phyloP scores from a whole-genome alignment of 1,139 yeast species.

The Saccharomyces pastorianus region DNA sequence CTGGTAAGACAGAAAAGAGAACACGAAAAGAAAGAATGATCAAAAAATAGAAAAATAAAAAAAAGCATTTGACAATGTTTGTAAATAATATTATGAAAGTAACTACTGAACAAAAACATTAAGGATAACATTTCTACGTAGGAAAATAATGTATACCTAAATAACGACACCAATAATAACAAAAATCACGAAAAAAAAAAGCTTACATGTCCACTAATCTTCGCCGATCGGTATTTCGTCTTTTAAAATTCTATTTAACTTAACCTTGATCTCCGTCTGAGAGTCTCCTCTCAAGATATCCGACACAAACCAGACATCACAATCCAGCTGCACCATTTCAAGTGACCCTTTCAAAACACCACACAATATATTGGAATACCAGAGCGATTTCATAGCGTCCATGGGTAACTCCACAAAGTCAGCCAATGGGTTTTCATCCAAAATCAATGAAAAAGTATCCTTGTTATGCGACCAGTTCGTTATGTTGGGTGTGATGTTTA shows the following conservation, averaged over 20 bases:
- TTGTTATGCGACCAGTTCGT: slow-evolving; percentile 73
- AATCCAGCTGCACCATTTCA: slow-evolving; percentile 93
- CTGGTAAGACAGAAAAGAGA: slow-evolving; percentile 22
- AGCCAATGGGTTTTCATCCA: slow-evolving; percentile 83
- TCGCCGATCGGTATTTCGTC: slow-evolving; percentile 98
- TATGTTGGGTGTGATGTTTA: slow-evolving; percentile 71
- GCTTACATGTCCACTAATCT: slow-evolving; percentile 38
- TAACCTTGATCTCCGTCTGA: slow-evolving; percentile 68
- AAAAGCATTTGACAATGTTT: background rate
- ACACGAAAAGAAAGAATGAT: slow-evolving; percentile 13
- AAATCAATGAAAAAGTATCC: slow-evolving; percentile 61
- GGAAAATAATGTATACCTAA: slow-evolving; percentile 1
- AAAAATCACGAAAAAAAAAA: background rate
- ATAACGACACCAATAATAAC: background rate
- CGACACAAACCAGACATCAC: slow-evolving; percentile 70
- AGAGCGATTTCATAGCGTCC: slow-evolving; percentile 61
- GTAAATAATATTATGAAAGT: background rate
- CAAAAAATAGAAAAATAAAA: background rate
- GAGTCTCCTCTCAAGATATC: slow-evolving; percentile 82
- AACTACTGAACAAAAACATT: background rate
- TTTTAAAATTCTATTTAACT: slow-evolving; percentile 62
- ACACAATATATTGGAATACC: slow-evolving; percentile 87
- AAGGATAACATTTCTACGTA: background rate
- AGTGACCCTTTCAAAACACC: slow-evolving; percentile 89
- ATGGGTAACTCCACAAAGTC: slow-evolving; percentile 93